These are phyloP conservation scores for Quercus phellos DNA, from an alignment of 331 rosid species.

Conservation along the genomic window DNA sequence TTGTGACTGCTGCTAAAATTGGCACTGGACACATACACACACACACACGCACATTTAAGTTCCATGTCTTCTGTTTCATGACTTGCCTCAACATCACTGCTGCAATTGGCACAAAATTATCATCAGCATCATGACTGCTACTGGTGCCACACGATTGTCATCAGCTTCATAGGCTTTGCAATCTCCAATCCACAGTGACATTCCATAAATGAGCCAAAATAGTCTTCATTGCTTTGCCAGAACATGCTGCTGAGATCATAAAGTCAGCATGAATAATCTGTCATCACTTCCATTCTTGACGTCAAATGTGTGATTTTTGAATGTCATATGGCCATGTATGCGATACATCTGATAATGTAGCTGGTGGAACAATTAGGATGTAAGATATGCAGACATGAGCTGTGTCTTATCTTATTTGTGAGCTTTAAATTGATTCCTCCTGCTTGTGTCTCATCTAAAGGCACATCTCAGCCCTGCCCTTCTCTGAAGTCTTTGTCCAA, in stretches of 20 bases:
- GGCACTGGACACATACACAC: neutral
- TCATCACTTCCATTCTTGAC: neutral
- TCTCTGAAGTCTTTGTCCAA: slow-evolving; percentile 35
- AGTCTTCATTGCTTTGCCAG: neutral
- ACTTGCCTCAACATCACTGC: neutral
- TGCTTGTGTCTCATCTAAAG: slow-evolving; percentile 30
- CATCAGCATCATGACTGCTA: neutral
- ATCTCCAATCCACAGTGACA: neutral
- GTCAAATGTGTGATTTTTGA: neutral
- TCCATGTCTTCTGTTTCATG: neutral
- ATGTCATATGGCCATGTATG: neutral
- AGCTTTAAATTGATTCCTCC: slow-evolving; percentile 14
- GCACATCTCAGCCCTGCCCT: slow-evolving; percentile 31
- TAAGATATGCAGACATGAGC: slow-evolving; percentile 3
- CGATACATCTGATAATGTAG: neutral
- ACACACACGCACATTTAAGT: neutral
- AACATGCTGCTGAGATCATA: neutral
- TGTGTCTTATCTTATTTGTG: slow-evolving; percentile 16
- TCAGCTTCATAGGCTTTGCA: no score
- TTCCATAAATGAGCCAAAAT: neutral
- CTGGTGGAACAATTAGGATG: slow-evolving; percentile 1
- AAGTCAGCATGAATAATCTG: neutral
- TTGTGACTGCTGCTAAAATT: neutral
- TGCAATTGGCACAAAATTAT: neutral
- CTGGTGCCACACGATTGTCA: neutral